Evolutionary conservation across 2,329 filamentous ascomycete genomes (phyloP).

Genomic region (Pyricularia pennisetigena): DNA sequence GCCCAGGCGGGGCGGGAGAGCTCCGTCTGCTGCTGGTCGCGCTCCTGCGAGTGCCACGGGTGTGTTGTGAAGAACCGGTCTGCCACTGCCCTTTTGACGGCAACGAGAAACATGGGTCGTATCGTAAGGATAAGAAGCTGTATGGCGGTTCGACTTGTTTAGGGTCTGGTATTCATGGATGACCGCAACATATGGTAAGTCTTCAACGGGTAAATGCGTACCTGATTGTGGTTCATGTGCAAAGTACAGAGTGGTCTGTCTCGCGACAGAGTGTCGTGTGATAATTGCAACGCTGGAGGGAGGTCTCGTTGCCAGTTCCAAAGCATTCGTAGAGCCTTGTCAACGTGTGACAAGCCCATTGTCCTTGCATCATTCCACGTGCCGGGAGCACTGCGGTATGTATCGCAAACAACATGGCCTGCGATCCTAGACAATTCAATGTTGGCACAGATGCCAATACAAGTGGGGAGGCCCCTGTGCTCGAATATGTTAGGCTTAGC

Average conservation of each 20-base stretch:
- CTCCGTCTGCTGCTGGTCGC: neutral
- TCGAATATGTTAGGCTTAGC: constrained; percentile 3
- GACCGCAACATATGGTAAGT: neutral
- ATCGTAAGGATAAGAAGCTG: constrained; percentile 38
- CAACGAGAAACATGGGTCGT: constrained; percentile 35
- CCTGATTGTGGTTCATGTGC: constrained; percentile 38
- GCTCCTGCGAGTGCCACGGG: constrained; percentile 9
- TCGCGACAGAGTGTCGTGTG: constrained; percentile 20
- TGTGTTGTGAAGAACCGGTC: constrained; percentile 23
- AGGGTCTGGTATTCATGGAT: neutral
- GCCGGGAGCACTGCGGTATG: constrained; percentile 28
- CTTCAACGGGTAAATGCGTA: neutral
- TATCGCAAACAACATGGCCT: constrained; percentile 36
- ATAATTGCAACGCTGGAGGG: constrained; percentile 26
- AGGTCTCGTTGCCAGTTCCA: constrained; percentile 28
- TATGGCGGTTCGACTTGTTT: neutral
- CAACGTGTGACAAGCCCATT: constrained; percentile 22
- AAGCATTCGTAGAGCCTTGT: constrained; percentile 30
- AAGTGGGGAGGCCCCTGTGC: constrained; percentile 29
- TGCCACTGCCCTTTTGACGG: constrained; percentile 35
- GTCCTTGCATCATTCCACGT: constrained; percentile 8
- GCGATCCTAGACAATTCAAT: constrained; percentile 37
- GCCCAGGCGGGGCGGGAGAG: neutral
- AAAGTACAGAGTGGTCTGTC: constrained; percentile 33
- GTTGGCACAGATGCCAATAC: constrained; percentile 33